phyloP scores from a whole-genome alignment of 2,329 filamentous ascomycete species.

The Aureobasidium sp. region DNA sequence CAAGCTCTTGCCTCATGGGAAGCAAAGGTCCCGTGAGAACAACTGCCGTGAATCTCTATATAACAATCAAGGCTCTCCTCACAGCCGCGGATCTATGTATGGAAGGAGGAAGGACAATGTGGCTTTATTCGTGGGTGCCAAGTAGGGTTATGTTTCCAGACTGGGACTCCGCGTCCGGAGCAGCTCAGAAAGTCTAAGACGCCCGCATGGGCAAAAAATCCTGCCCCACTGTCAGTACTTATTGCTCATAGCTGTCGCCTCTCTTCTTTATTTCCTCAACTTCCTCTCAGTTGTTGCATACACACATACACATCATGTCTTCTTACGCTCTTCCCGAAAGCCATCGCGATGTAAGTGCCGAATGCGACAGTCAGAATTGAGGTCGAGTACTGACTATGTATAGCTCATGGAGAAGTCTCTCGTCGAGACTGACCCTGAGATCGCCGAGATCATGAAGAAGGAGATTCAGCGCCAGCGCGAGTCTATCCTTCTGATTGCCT shows the following conservation, averaged over 20 bases:
- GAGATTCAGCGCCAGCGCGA: slow-evolving; percentile 96
- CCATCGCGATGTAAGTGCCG: slow-evolving; percentile 53
- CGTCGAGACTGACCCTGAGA: slow-evolving; percentile 83
- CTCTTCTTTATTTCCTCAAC: neutral
- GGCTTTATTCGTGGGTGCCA: neutral
- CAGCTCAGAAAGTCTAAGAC: neutral
- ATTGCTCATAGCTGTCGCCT: slow-evolving; percentile 1
- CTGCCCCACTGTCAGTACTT: neutral
- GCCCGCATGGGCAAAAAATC: neutral
- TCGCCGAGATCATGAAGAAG: slow-evolving; percentile 92
- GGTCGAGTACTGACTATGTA: slow-evolving; percentile 18
- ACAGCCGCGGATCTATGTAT: neutral
- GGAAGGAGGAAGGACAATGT: neutral
- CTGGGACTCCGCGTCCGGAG: slow-evolving; percentile 2
- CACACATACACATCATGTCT: slow-evolving; percentile 8
- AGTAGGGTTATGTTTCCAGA: slow-evolving; percentile 1
- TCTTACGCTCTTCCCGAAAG: slow-evolving; percentile 55
- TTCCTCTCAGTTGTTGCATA: neutral
- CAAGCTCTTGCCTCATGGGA: neutral
- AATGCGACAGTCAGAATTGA: neutral
- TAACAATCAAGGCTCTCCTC: neutral
- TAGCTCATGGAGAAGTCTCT: slow-evolving; percentile 96
- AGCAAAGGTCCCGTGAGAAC: neutral
- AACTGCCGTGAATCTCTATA: neutral
- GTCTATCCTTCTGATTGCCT: slow-evolving; percentile 97